Percentiles rank a stretch among this genome's conserved stretches.
phyloP scores from a whole-genome alignment of 176 grass and related monocot species.

The Bolboschoenus planiculmis region DNA sequence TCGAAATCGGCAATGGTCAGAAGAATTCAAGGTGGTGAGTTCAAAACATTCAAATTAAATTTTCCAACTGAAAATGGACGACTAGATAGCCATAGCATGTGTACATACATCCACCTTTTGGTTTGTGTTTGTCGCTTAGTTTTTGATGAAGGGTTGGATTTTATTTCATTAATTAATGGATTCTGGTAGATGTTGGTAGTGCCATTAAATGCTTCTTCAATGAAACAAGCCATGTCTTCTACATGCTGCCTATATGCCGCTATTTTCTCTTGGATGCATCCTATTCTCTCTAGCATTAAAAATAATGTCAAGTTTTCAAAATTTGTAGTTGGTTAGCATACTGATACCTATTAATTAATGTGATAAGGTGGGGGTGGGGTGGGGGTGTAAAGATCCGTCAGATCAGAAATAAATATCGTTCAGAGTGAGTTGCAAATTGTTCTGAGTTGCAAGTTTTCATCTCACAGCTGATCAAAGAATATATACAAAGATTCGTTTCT shows the following conservation, averaged over 20 bases:
- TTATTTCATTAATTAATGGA: constrained; percentile 25
- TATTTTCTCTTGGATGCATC: background rate
- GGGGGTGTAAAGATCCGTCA: background rate
- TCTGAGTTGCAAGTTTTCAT: no score
- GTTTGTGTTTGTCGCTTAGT: background rate
- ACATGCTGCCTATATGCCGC: background rate
- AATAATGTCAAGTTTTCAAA: background rate
- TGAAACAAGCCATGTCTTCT: constrained; percentile 15
- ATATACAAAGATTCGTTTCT: no score
- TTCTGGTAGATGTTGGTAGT: constrained; percentile 25
- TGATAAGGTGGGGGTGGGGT: background rate
- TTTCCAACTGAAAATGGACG: background rate
- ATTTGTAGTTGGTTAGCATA: background rate
- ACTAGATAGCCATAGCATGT: background rate
- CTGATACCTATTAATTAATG: background rate
- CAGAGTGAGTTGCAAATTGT: background rate
- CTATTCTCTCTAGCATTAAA: background rate
- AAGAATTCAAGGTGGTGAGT: background rate
- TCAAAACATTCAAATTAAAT: background rate
- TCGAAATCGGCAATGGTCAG: background rate
- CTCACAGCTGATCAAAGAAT: no score
- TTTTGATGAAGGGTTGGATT: constrained; percentile 27
- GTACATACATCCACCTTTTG: background rate
- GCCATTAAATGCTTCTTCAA: constrained; percentile 22
- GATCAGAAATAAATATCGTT: background rate